Percentiles rank a stretch among this genome's conserved stretches.
Conservation (phyloP, 2,329 filamentous ascomycete genomes). For the Fusarium udum region DNA sequence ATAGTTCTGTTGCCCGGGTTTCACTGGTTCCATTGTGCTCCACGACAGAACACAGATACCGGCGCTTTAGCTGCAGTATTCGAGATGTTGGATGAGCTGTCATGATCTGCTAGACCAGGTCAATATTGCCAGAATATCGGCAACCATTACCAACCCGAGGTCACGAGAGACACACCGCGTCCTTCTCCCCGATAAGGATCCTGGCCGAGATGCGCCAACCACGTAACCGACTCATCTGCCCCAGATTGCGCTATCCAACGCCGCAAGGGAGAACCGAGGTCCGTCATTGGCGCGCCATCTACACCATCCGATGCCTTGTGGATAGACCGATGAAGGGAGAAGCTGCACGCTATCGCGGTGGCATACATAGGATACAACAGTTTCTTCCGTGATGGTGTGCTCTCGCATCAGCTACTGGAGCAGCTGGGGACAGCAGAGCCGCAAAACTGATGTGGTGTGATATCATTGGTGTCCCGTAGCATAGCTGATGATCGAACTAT, state of each 20-base stretch:
- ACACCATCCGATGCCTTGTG: slow-evolving; percentile 1
- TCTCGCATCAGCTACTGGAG: slow-evolving; percentile 12
- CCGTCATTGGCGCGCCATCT: slow-evolving; percentile 37
- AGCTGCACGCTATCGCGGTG: slow-evolving; percentile 15
- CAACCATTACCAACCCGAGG: slow-evolving; percentile 22
- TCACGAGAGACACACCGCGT: slow-evolving; percentile 26
- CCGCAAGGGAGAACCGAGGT: slow-evolving; percentile 19
- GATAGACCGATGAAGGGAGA: slow-evolving; percentile 16
- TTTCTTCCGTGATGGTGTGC: slow-evolving; percentile 35
- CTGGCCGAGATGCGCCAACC: slow-evolving; percentile 17
- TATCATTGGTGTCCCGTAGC: slow-evolving; percentile 40
- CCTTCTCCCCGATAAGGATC: slow-evolving; percentile 26
- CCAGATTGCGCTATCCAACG: slow-evolving; percentile 20
- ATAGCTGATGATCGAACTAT: slow-evolving; percentile 28
- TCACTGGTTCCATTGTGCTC: slow-evolving; percentile 20
- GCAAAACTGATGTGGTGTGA: slow-evolving; percentile 42
- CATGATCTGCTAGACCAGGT: slow-evolving; percentile 23
- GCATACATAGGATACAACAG: slow-evolving; percentile 15
- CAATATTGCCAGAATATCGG: slow-evolving; percentile 17
- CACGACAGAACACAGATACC: slow-evolving; percentile 26
- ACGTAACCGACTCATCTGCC: slow-evolving; percentile 35
- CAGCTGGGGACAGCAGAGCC: slow-evolving; percentile 32
- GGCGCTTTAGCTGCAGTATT: slow-evolving; percentile 32
- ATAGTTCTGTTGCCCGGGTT: slow-evolving; percentile 8
- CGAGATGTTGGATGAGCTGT: slow-evolving; percentile 38